These are phyloP conservation scores for Curvularia hawaiiensis DNA, from an alignment of 2,329 filamentous ascomycete species.

Conservation along the genomic window DNA sequence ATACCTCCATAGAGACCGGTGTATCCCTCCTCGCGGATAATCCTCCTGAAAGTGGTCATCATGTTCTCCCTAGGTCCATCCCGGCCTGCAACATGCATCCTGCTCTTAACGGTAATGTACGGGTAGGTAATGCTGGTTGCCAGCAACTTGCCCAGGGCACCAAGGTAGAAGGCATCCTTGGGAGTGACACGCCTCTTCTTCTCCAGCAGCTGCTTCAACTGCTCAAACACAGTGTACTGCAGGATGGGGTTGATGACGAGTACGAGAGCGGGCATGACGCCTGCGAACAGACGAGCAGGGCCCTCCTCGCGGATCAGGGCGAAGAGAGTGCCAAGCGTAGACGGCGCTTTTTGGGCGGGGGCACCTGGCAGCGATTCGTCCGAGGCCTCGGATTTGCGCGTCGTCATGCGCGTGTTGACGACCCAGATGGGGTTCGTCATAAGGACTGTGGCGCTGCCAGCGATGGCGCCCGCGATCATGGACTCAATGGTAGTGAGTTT, in stretches of 20 bases:
- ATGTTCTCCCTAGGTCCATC: slow-evolving; percentile 81
- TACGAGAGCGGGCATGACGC: slow-evolving; percentile 89
- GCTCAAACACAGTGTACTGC: slow-evolving; percentile 98
- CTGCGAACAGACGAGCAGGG: slow-evolving; percentile 82
- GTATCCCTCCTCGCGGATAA: slow-evolving; percentile 90
- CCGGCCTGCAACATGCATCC: slow-evolving; percentile 88
- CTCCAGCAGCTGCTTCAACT: slow-evolving; percentile 92
- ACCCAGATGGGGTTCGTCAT: slow-evolving; percentile 99
- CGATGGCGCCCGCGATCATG: slow-evolving; percentile 94
- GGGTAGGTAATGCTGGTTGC: slow-evolving; percentile 95
- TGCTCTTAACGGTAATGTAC: slow-evolving; percentile 98
- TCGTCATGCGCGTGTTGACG: slow-evolving; percentile 97
- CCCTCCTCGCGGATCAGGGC: slow-evolving; percentile 84
- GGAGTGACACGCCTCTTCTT: slow-evolving; percentile 78
- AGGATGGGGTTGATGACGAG: slow-evolving; percentile 98
- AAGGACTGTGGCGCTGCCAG: slow-evolving; percentile 91
- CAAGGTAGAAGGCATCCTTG: slow-evolving; percentile 85
- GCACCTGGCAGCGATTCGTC: slow-evolving; percentile 48
- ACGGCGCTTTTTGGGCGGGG: slow-evolving; percentile 64
- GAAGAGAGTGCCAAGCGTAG: slow-evolving; percentile 81
- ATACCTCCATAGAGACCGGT: slow-evolving; percentile 88
- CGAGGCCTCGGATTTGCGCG: slow-evolving; percentile 68
- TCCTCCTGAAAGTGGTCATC: slow-evolving; percentile 74
- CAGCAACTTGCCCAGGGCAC: slow-evolving; percentile 91
- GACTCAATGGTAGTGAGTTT: slow-evolving; percentile 90